A percentile compares a stretch with the other conserved stretches of the same genome.
Conservation (phyloP, 1,139 yeast genomes). For the Kluyveromyces sp. region DNA sequence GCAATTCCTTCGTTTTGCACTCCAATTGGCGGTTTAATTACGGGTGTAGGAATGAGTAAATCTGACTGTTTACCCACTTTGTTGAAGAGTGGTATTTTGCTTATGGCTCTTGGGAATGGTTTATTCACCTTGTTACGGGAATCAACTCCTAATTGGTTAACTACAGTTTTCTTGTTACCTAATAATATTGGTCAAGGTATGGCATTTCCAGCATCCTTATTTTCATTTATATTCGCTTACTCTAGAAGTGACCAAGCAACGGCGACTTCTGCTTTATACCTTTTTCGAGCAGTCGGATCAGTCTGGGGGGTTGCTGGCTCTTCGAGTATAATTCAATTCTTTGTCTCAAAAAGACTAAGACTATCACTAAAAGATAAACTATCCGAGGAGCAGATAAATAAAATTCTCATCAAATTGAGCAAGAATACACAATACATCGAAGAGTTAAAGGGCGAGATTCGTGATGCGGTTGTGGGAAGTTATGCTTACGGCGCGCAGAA, state of each 20-base stretch:
- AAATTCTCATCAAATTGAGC: slow-evolving; percentile 7
- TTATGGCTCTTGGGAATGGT: slow-evolving; percentile 33
- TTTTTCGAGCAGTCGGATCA: slow-evolving; percentile 36
- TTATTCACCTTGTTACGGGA: slow-evolving; percentile 28
- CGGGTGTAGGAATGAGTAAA: slow-evolving; percentile 34
- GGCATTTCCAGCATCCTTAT: slow-evolving; percentile 35
- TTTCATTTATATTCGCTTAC: slow-evolving; percentile 34
- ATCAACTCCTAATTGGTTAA: slow-evolving; percentile 22
- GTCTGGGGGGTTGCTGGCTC: slow-evolving; percentile 38
- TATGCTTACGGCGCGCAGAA: slow-evolving; percentile 10
- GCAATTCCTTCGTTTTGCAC: slow-evolving; percentile 36
- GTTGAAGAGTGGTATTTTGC: slow-evolving; percentile 29
- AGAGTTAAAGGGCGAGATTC: slow-evolving; percentile 9
- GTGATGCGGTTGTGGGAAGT: slow-evolving; percentile 10
- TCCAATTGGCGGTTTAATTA: slow-evolving; percentile 36
- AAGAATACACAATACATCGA: slow-evolving; percentile 11
- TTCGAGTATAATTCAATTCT: slow-evolving; percentile 28
- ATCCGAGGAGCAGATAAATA: slow-evolving; percentile 8
- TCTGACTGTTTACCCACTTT: slow-evolving; percentile 21
- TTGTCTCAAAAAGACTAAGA: slow-evolving; percentile 7
- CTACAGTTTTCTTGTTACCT: slow-evolving; percentile 30
- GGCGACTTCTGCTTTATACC: slow-evolving; percentile 35
- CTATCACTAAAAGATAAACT: slow-evolving; percentile 6
- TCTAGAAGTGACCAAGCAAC: slow-evolving; percentile 31
- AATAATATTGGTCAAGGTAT: slow-evolving; percentile 39